Evolutionary conservation across 2,329 filamentous ascomycete species (phyloP), one percentile per base, ranked within the genome.

Genomic region (Trichoderma polysporum): DNA sequence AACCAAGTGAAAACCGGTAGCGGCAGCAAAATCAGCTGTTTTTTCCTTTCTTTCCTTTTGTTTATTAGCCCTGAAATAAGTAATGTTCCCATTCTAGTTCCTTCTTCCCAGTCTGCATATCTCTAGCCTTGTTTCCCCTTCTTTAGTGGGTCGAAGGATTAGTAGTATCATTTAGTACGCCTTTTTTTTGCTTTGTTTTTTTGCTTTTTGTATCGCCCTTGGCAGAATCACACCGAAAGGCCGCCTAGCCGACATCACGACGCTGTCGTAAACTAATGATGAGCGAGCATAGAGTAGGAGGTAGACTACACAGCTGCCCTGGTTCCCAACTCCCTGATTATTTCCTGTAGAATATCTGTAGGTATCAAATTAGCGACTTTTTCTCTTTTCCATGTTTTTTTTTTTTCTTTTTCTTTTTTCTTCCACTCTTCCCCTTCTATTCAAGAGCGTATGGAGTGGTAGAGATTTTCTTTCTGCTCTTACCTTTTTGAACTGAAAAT

Each of bases 401-500:
- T 56, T 9, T 17, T 2, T 17, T 35, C 6, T 35, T 5, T 22
- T 22, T 10, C 27, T 31, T 45, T 25, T 58, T 47, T 35, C 22
- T 15, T 35, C 6, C 6, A 10, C 15, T n/a, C 15, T 50, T 27
- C n/a, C 3, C 17, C 47, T 29, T 29, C 4, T 29, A 7, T n/a
- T n/a, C 7, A 22, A 7, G n/a, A 22, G 7, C 25, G 9, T 22
- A 19, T 13, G 7, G 1, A 53, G 25, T 22, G 6, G 7, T 12
- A 27, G 15, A n/a, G n/a, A 17, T 49, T 58, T 35, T 66, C 25
- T n/a, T n/a, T n/a, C n/a, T n/a, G n/a, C 29, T 22, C 79, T 75
- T 79, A 96, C 93, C 88, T 97, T 97, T 80, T 98, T 99, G 84
- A 98, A 97, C 79, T 97, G 94, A 78, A 99, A 99, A 78, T 98